Conservation (phyloP, 208 protist species). For the Herpetomonas samuelpessoai region DNA sequence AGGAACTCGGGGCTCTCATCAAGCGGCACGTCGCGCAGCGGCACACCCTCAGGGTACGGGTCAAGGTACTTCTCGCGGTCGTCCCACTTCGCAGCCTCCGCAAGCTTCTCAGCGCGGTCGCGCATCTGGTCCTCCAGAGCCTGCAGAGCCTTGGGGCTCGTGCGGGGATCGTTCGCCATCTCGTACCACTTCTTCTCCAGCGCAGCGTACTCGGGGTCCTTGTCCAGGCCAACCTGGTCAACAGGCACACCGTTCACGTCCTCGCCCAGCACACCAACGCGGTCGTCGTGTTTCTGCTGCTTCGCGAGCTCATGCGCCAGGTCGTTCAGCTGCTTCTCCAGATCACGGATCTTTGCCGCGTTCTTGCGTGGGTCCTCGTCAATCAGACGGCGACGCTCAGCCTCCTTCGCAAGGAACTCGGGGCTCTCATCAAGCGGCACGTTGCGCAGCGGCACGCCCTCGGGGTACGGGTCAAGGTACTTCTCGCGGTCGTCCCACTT, state of each 20-base stretch:
- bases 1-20: conserved; percentile 32
- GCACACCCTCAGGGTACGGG: conserved; percentile 19
- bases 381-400: conserved; percentile 33
- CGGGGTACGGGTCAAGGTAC: conserved; percentile 19
- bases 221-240: conserved; percentile 15
- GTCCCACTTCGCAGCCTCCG: conserved; percentile 33
- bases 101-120: conserved; percentile 18
- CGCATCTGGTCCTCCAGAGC: conserved; percentile 10
- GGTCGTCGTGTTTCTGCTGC: conserved; percentile 12
- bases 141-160: conserved; percentile 6
- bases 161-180: conserved; percentile 16
- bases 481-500: conserved; percentile 25
- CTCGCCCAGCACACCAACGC: conserved; percentile 13
- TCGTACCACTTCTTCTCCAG: conserved; percentile 15
- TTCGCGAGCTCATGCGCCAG: conserved; percentile 26
- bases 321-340: conserved; percentile 41
- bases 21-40: conserved; percentile 27
- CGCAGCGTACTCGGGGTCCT: conserved; percentile 18
- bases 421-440: conserved; percentile 31
- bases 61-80: conserved; percentile 17
- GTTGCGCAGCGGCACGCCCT: conserved; percentile 13
- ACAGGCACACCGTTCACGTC: conserved; percentile 17
- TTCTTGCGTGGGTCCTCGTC: conserved; percentile 31
- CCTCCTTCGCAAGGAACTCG: conserved; percentile 45
- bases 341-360: conserved; percentile 28